Evolutionary conservation across 2,329 filamentous ascomycete genomes (phyloP).

Genomic region (Fusarium sp.): DNA sequence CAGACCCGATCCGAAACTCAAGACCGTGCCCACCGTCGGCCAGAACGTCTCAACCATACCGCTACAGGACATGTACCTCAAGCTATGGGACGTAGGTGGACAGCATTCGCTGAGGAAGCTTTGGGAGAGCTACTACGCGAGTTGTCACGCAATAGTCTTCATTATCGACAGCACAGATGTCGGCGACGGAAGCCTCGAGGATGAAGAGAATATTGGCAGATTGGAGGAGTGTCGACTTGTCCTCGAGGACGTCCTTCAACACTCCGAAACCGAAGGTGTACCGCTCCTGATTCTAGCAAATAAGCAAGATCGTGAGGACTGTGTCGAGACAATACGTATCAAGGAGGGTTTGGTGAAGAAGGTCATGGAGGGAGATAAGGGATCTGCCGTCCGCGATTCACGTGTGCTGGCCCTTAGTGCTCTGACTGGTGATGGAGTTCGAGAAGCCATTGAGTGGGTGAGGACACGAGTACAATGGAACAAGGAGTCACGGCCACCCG

Average conservation of each 20-base stretch:
- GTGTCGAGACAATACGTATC: conserved; percentile 95
- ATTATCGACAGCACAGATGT: conserved; percentile 97
- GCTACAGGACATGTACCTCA: conserved; percentile 94
- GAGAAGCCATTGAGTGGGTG: conserved; percentile 97
- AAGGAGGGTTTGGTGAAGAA: conserved; percentile 97
- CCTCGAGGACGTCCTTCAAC: conserved; percentile 89
- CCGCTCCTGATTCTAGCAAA: conserved; percentile 94
- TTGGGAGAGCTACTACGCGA: conserved; percentile 96
- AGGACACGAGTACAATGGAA: conserved; percentile 95
- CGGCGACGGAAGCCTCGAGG: conserved; percentile 80
- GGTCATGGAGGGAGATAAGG: conserved; percentile 95
- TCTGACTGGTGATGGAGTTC: conserved; percentile 88
- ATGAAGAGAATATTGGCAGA: conserved; percentile 68
- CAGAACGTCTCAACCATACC: conserved; percentile 96
- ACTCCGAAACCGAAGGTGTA: conserved; percentile 90
- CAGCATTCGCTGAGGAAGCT: conserved; percentile 90
- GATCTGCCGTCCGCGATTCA: conserved; percentile 87
- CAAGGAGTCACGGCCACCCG: conserved; percentile 90
- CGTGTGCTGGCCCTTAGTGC: conserved; percentile 92
- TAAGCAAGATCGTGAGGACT: conserved; percentile 98
- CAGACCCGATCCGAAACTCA: conserved; percentile 75
- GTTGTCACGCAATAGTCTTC: conserved; percentile 97
- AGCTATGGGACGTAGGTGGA: conserved; percentile 98
- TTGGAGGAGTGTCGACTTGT: conserved; percentile 92
- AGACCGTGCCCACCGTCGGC: conserved; percentile 96